phyloP scores from a whole-genome alignment of 2,329 filamentous ascomycete species.

The Pseudocercospora crystallina region DNA sequence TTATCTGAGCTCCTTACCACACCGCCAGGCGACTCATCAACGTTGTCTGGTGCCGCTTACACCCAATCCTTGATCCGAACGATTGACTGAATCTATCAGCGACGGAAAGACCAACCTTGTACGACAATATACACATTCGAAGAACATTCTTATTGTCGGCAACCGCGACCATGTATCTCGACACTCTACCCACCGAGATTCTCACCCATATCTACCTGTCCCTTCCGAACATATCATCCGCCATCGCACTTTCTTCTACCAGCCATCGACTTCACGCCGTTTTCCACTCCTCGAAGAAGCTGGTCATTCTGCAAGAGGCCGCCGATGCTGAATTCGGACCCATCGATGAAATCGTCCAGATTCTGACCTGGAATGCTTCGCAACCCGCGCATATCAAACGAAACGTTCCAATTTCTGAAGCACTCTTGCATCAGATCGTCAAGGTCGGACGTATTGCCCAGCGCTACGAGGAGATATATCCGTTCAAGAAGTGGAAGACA shows the following conservation, averaged over 20 bases:
- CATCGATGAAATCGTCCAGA: constrained; percentile 57
- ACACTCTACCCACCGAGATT: constrained; percentile 58
- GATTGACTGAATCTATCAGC: background rate
- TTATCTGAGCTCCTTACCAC: constrained; percentile 39
- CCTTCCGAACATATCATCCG: constrained; percentile 53
- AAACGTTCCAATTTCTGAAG: constrained; percentile 53
- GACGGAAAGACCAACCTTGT: background rate
- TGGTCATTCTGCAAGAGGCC: constrained; percentile 54
- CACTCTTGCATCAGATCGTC: constrained; percentile 57
- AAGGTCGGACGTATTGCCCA: constrained; percentile 55
- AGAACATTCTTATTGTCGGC: constrained; percentile 5
- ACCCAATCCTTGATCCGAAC: constrained; percentile 8
- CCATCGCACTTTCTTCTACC: constrained; percentile 55
- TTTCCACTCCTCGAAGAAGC: constrained; percentile 54
- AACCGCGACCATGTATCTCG: constrained; percentile 51
- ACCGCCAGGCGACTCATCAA: constrained; percentile 22
- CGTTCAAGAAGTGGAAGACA: constrained; percentile 62
- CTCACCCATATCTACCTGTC: constrained; percentile 57
- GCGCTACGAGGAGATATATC: constrained; percentile 62
- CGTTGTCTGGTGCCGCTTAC: constrained; percentile 20
- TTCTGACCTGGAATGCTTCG: constrained; percentile 60
- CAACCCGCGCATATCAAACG: constrained; percentile 58
- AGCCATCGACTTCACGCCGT: constrained; percentile 56
- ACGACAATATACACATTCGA: background rate
- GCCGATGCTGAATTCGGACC: constrained; percentile 60